These are phyloP conservation scores for Cucumis melo DNA, from an alignment of 306 rosid species.

Conservation along the genomic window DNA sequence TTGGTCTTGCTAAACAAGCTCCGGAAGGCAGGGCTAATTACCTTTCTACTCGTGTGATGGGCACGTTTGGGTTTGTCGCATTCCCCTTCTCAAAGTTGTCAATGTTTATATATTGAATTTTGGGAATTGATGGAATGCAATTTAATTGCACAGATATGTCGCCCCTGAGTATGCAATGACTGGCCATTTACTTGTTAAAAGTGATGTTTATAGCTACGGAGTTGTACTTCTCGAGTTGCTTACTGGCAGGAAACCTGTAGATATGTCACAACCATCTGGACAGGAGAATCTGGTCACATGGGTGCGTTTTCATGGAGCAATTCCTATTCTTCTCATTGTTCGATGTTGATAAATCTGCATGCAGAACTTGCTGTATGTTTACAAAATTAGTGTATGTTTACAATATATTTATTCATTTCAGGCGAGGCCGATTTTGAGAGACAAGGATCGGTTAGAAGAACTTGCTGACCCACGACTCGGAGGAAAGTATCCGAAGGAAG, in stretches of 20 bases:
- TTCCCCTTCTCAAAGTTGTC: slow-evolving; percentile 8
- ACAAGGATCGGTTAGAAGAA: slow-evolving; percentile 78
- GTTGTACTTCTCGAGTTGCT: slow-evolving; percentile 89
- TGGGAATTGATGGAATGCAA: slow-evolving; percentile 10
- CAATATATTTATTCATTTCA: slow-evolving; percentile 19
- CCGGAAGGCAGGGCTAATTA: slow-evolving; percentile 89
- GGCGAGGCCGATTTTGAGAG: slow-evolving; percentile 94
- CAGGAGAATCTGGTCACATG: slow-evolving; percentile 95
- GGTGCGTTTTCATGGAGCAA: slow-evolving; percentile 38
- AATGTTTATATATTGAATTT: slow-evolving; percentile 5
- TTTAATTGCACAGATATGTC: slow-evolving; percentile 70
- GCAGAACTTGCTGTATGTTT: neutral
- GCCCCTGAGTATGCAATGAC: slow-evolving; percentile 99
- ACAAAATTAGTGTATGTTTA: neutral
- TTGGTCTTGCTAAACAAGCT: slow-evolving; percentile 95
- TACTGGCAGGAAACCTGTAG: slow-evolving; percentile 90
- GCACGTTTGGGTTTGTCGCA: slow-evolving; percentile 82
- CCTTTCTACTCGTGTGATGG: slow-evolving; percentile 96
- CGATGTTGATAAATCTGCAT: neutral
- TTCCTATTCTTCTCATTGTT: neutral
- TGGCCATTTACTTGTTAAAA: slow-evolving; percentile 84
- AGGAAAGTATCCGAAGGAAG: slow-evolving; percentile 81
- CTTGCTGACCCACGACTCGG: slow-evolving; percentile 74
- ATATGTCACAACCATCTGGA: slow-evolving; percentile 89
- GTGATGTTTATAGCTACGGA: slow-evolving; percentile 95